Evolutionary conservation across 768 basidiomycete genomes (phyloP).

Genomic region (Daedalea quercina): DNA sequence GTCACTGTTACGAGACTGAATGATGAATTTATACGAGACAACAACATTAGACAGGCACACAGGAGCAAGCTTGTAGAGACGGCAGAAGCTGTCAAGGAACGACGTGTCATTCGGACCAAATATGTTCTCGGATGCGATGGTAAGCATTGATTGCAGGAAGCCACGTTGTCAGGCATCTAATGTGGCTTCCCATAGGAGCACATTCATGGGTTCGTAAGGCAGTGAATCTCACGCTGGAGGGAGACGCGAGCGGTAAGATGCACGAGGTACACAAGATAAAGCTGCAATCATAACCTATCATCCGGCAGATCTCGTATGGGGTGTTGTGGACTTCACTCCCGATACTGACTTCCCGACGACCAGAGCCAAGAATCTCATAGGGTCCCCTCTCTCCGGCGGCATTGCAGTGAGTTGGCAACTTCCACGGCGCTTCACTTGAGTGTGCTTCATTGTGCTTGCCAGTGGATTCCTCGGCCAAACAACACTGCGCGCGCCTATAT

Average conservation of each 20-base stretch:
- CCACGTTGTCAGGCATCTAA: neutral
- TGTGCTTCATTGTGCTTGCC: slow-evolving; percentile 58
- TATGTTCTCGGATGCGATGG: slow-evolving; percentile 32
- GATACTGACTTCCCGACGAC: slow-evolving; percentile 60
- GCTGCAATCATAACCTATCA: neutral
- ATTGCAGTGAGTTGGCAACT: slow-evolving; percentile 38
- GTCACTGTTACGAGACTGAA: neutral
- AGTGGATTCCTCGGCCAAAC: slow-evolving; percentile 69
- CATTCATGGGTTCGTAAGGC: slow-evolving; percentile 31
- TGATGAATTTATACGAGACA: slow-evolving; percentile 15
- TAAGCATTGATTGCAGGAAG: neutral
- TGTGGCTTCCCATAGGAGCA: slow-evolving; percentile 14
- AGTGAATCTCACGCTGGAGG: slow-evolving; percentile 30
- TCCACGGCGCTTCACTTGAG: slow-evolving; percentile 59
- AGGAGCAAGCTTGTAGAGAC: neutral
- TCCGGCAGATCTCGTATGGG: slow-evolving; percentile 30
- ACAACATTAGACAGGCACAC: neutral
- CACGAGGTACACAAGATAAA: neutral
- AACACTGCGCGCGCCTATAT: slow-evolving; percentile 68
- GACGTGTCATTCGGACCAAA: slow-evolving; percentile 25
- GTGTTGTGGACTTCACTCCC: slow-evolving; percentile 45
- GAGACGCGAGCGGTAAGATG: slow-evolving; percentile 27
- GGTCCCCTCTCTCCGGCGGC: neutral
- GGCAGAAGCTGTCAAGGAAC: slow-evolving; percentile 37
- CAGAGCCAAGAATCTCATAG: neutral